Evolutionary conservation across 163 green algal genomes (phyloP).

Genomic region (Prototheca cutis): DNA sequence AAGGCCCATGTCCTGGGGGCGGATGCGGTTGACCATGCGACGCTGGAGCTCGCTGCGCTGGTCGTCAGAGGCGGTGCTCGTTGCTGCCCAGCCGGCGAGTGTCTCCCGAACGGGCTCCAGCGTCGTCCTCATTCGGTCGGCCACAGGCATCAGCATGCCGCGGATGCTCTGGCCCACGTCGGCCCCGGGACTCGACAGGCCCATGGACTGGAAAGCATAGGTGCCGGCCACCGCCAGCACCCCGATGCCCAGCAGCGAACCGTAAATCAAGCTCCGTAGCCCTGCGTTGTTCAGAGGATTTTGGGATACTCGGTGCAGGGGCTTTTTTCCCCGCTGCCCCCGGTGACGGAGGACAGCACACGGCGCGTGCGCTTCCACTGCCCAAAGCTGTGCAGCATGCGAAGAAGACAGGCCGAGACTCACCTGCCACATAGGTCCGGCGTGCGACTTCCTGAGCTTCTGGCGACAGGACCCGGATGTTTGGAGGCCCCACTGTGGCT

Average conservation of each 20-base stretch:
- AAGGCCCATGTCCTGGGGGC: not conserved
- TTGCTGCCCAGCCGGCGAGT: not conserved
- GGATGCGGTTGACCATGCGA: not conserved
- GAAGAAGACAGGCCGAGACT: too few species aligned
- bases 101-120: not conserved
- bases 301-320: too few species aligned
- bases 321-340: too few species aligned
- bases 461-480: conserved; percentile 7
- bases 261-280: conserved; percentile 34
- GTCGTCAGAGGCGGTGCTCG: too few species aligned
- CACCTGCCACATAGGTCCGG: conserved; percentile 28
- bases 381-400: too few species aligned
- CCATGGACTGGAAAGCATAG: conserved; percentile 3
- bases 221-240: conserved; percentile 17
- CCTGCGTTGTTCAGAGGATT: too few species aligned
- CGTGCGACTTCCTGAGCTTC: conserved; percentile 27
- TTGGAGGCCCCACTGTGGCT: conserved; percentile 1
- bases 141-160: conserved; percentile 12
- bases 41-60: not conserved
- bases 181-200: conserved; percentile 6
- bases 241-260: conserved; percentile 19
- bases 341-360: too few species aligned
- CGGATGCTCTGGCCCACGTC: conserved; percentile 20
- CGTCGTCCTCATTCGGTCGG: conserved; percentile 11
- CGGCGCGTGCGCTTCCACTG: too few species aligned